Percentiles rank a stretch among this genome's conserved stretches.
These are phyloP conservation scores for Streptanthus diversifolius DNA, from an alignment of 345 rosid genomes.

Conservation along the genomic window DNA sequence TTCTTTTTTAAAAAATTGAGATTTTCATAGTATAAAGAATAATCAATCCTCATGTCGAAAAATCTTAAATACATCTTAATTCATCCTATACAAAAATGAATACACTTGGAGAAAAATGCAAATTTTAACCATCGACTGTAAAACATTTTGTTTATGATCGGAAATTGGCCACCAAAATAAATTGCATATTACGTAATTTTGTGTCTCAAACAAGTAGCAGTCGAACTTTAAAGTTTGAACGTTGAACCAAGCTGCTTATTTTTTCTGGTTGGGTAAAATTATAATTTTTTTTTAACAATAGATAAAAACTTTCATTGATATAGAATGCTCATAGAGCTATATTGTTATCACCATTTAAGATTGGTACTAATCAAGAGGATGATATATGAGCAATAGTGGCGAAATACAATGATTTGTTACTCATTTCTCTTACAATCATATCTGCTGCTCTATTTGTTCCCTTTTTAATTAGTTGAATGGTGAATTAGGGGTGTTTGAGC, in stretches of 20 bases:
- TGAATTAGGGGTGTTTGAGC: too few species aligned
- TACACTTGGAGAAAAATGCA: background rate
- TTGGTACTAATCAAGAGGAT: too few species aligned
- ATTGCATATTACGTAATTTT: background rate
- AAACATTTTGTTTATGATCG: background rate
- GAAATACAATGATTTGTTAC: too few species aligned
- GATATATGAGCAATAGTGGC: too few species aligned
- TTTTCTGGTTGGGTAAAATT: background rate
- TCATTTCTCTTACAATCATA: too few species aligned
- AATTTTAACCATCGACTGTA: background rate
- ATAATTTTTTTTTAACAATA: too few species aligned
- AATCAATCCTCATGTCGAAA: background rate
- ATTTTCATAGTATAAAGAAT: background rate
- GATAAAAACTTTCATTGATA: too few species aligned
- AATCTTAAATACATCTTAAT: background rate
- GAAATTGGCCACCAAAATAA: background rate
- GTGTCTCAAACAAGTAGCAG: background rate
- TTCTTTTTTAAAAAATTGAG: background rate
- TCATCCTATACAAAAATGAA: background rate
- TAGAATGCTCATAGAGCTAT: too few species aligned
- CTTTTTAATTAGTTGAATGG: too few species aligned
- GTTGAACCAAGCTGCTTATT: background rate
- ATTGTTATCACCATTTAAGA: too few species aligned
- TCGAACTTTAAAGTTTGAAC: background rate
- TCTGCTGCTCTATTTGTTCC: too few species aligned